Conservation (phyloP, 2,329 filamentous ascomycete species). For the Cladosporium sp. region DNA sequence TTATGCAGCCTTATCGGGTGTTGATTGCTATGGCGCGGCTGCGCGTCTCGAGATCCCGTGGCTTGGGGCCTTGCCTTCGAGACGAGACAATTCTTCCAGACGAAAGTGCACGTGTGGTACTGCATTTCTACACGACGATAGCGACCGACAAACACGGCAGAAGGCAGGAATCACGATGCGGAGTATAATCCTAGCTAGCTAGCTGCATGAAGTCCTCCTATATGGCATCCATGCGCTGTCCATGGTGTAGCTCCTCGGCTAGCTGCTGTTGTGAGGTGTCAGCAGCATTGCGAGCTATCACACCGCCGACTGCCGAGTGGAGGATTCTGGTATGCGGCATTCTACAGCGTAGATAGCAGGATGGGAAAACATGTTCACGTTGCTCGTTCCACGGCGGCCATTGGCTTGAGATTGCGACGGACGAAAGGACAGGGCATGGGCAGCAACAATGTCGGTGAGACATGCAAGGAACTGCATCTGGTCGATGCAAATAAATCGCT, state of each 20-base stretch:
- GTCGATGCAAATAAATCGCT: slow-evolving; percentile 8
- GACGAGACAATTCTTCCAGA: background rate
- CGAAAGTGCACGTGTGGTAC: background rate
- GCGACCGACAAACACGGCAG: background rate
- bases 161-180: background rate
- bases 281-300: background rate
- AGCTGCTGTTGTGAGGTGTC: background rate
- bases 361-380: slow-evolving; percentile 15
- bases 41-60: background rate
- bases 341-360: slow-evolving; percentile 19
- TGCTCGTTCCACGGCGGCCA: background rate
- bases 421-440: background rate
- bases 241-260: background rate
- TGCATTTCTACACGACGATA: background rate
- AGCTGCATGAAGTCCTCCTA: too few relatives aligned
- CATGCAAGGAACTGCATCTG: slow-evolving; percentile 10
- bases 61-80: background rate
- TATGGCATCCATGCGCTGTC: background rate
- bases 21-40: background rate
- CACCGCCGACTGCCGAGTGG: slow-evolving; percentile 12
- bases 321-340: slow-evolving; percentile 13
- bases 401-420: slow-evolving; percentile 17
- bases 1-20: slow-evolving; percentile 18
- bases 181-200: too few relatives aligned
- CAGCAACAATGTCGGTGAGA: slow-evolving; percentile 13